These are phyloP conservation scores for Bondarzewia mesenterica DNA, from an alignment of 1,284 basidiomycete species.

Conservation along the genomic window DNA sequence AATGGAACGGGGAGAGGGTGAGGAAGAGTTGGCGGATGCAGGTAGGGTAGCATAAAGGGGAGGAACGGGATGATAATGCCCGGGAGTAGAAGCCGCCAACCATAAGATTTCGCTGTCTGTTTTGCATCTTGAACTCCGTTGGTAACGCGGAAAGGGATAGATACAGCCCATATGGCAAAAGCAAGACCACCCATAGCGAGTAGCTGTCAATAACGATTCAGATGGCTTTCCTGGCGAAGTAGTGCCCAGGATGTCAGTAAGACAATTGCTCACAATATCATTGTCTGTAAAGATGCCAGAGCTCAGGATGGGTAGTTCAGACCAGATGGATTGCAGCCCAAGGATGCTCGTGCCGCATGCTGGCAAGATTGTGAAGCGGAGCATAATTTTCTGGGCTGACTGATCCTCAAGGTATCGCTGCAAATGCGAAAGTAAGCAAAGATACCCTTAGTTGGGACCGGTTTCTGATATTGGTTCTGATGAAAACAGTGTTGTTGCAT, in stretches of 20 bases:
- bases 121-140: not conserved
- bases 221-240: not conserved
- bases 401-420: constrained; percentile 8
- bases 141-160: not conserved
- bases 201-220: constrained; percentile 2
- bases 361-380: constrained; percentile 12
- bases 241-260: not conserved
- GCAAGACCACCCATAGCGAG: constrained; percentile 6
- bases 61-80: constrained; percentile 30
- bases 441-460: too few relatives aligned
- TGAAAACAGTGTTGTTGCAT: too few relatives aligned
- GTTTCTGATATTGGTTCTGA: too few relatives aligned
- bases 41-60: constrained; percentile 24
- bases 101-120: constrained; percentile 7
- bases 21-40: constrained; percentile 47
- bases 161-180: constrained; percentile 1
- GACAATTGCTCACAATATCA: constrained; percentile 8
- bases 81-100: constrained; percentile 19
- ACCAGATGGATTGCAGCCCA: constrained; percentile 10
- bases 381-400: constrained; percentile 5
- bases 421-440: too few relatives aligned
- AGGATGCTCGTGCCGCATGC: constrained; percentile 12
- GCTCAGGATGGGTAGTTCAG: constrained; percentile 5
- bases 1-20: constrained; percentile 47
- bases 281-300: constrained; percentile 8